These are phyloP conservation scores for Ceratobasidium theobromae DNA, from an alignment of 1,284 basidiomycete species.

Conservation along the genomic window DNA sequence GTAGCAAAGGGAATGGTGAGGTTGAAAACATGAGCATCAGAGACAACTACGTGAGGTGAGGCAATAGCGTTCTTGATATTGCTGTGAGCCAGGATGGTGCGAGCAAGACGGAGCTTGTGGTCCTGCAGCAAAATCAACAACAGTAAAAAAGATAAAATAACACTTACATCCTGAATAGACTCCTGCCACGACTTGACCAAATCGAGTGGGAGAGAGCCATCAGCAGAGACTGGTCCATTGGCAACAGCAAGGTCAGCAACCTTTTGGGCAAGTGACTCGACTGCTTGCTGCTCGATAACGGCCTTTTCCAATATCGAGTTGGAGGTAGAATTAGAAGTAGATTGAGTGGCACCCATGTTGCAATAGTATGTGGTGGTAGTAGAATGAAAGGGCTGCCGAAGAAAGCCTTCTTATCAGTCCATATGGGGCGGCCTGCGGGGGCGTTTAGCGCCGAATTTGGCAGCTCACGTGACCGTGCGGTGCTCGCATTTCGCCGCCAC, in stretches of 20 bases:
- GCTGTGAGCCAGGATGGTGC: slow-evolving; percentile 76
- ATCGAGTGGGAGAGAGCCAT: slow-evolving; percentile 60
- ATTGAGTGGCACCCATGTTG: slow-evolving; percentile 23
- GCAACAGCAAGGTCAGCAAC: slow-evolving; percentile 35
- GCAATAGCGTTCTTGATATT: slow-evolving; percentile 68
- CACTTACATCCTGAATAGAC: slow-evolving; percentile 47
- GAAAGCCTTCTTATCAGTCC: slow-evolving; percentile 13
- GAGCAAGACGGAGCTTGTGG: slow-evolving; percentile 72
- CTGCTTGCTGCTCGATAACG: slow-evolving; percentile 40
- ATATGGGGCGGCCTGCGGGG: slow-evolving; percentile 18
- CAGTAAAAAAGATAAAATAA: neutral
- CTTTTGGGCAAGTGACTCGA: slow-evolving; percentile 41
- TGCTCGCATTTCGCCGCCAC: neutral
- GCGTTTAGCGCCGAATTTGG: too few relatives aligned
- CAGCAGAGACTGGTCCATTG: slow-evolving; percentile 43
- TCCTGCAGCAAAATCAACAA: slow-evolving; percentile 35
- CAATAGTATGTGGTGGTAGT: slow-evolving; percentile 3
- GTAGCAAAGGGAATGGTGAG: slow-evolving; percentile 76
- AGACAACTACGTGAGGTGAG: slow-evolving; percentile 62
- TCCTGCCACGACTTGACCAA: slow-evolving; percentile 69
- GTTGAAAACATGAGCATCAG: slow-evolving; percentile 84
- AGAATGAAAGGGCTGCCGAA: neutral
- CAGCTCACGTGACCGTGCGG: slow-evolving; percentile 26
- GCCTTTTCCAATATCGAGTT: slow-evolving; percentile 30
- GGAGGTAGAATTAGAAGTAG: neutral